Conservation (phyloP, 2,329 filamentous ascomycete genomes). For the Penicillium sp. region DNA sequence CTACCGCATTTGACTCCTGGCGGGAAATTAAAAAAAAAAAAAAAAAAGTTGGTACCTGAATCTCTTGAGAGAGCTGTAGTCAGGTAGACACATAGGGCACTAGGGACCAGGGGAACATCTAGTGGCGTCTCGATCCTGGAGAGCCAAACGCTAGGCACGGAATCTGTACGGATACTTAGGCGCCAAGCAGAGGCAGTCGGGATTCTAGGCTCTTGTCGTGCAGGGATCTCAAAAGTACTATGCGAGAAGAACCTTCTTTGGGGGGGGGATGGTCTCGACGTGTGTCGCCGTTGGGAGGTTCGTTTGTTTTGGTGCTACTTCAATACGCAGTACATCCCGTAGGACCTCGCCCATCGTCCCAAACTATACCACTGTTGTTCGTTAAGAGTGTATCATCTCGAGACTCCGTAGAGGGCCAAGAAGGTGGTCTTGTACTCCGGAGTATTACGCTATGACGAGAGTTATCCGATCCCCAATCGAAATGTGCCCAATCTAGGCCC, state of each 20-base stretch:
- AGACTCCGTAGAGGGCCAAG: no score
- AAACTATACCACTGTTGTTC: no score
- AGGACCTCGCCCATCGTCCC: no score
- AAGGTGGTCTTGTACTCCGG: no score
- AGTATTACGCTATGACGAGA: no score
- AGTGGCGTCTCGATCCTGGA: background rate
- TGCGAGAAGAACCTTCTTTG: background rate
- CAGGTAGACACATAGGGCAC: background rate
- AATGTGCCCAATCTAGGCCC: slow-evolving; percentile 23
- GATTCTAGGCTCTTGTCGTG: background rate
- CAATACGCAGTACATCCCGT: no score
- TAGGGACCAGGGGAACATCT: background rate
- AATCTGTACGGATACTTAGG: background rate
- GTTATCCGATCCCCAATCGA: no score
- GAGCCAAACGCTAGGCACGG: background rate
- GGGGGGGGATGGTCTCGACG: background rate
- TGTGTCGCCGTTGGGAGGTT: background rate
- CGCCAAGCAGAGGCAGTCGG: background rate
- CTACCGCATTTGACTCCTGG: background rate
- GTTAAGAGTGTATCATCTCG: no score
- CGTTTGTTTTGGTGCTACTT: background rate
- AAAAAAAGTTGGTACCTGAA: background rate
- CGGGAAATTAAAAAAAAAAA: background rate
- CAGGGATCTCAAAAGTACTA: background rate
- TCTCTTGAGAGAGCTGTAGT: no score